Evolutionary conservation across 2,329 filamentous ascomycete genomes (phyloP).

Genomic region (Annulohypoxylon truncatum): DNA sequence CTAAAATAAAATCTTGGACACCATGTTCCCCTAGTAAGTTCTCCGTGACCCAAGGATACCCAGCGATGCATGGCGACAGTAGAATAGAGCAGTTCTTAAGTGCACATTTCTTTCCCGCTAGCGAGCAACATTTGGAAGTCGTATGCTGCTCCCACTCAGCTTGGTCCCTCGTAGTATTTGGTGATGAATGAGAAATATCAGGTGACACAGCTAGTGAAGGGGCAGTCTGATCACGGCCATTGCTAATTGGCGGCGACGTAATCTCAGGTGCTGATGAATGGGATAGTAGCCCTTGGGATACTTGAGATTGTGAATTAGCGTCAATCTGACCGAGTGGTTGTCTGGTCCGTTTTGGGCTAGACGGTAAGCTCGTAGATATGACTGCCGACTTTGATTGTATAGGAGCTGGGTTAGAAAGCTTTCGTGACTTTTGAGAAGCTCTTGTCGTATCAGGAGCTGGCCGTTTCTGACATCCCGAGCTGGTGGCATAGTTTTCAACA

Average conservation of each 20-base stretch:
- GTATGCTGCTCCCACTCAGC: neutral
- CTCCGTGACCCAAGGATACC: slow-evolving; percentile 52
- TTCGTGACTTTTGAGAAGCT: slow-evolving; percentile 22
- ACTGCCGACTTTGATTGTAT: neutral
- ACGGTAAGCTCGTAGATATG: neutral
- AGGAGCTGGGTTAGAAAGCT: slow-evolving; percentile 9
- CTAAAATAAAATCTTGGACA: slow-evolving; percentile 49
- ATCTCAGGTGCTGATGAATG: neutral
- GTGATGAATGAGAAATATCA: neutral
- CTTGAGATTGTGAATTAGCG: slow-evolving; percentile 19
- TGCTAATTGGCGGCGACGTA: neutral
- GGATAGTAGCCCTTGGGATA: neutral
- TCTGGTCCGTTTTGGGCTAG: slow-evolving; percentile 13
- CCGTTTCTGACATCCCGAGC: slow-evolving; percentile 8
- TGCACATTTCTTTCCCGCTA: slow-evolving; percentile 52
- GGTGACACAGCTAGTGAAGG: neutral
- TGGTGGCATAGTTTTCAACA: neutral
- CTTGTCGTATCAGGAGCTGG: slow-evolving; percentile 1
- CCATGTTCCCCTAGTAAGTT: slow-evolving; percentile 58
- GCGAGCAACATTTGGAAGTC: slow-evolving; percentile 47
- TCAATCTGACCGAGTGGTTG: slow-evolving; percentile 38
- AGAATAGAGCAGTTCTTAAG: slow-evolving; percentile 55
- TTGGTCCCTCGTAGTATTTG: neutral
- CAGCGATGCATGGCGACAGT: slow-evolving; percentile 56
- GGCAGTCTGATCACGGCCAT: neutral